Conservation (phyloP, 208 protist genomes). For the Trypanosomatidae sp. region DNA sequence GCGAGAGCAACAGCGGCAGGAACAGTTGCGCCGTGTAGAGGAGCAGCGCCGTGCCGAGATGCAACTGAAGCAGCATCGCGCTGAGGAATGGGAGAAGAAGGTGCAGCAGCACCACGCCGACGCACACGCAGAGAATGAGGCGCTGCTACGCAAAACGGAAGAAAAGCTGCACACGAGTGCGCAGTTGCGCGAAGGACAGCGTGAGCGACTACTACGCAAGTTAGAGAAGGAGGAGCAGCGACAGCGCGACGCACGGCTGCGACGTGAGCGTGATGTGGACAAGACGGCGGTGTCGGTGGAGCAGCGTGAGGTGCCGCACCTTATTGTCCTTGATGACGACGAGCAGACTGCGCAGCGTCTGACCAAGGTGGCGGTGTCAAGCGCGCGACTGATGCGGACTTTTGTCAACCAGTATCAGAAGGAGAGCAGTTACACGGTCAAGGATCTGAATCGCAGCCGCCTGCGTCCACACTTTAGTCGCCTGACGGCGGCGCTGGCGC, state of each 20-base stretch:
- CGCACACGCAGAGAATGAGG: conserved; percentile 16
- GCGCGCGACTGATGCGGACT: conserved; percentile 30
- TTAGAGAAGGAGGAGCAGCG: conserved; percentile 53
- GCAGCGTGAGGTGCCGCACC: conserved; percentile 35
- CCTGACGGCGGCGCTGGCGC: conserved; percentile 12
- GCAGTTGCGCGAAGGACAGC: conserved; percentile 46
- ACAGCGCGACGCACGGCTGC: conserved; percentile 15
- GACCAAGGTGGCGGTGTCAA: conserved; percentile 16
- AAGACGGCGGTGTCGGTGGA: conserved; percentile 6
- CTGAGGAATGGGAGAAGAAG: conserved; percentile 58
- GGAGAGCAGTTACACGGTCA: conserved; percentile 21
- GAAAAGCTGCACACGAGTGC: conserved; percentile 60
- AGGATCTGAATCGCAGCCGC: conserved; percentile 66
- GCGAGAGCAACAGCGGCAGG: conserved; percentile 40
- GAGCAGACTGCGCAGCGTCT: conserved; percentile 42
- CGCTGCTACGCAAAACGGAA: conserved; percentile 22
- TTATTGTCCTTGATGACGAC: conserved; percentile 28
- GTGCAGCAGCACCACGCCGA: conserved; percentile 37
- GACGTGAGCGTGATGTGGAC: conserved; percentile 13
- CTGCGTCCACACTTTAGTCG: conserved; percentile 41
- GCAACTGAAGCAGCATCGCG: conserved; percentile 33
- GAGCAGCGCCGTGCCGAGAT: conserved; percentile 39
- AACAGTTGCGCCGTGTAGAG: conserved; percentile 30
- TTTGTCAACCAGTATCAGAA: conserved; percentile 79
- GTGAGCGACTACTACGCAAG: conserved; percentile 49